Conservation (phyloP, 805 yeast genomes). For the baker's yeast (Saccharomyces cerevisiae) region DNA sequence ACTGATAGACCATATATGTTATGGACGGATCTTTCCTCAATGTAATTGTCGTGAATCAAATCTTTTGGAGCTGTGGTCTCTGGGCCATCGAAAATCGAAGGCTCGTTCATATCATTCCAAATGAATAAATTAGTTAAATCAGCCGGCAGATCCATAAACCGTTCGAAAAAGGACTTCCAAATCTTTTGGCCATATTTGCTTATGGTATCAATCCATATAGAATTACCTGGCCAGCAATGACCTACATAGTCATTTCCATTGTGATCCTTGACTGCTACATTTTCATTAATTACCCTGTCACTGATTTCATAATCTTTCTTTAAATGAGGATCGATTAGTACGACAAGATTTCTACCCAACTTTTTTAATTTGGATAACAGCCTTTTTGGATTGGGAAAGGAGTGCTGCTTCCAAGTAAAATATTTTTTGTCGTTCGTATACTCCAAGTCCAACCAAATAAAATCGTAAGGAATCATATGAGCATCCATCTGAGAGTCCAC, state of each 20-base stretch:
- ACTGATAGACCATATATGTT: constrained; percentile 73
- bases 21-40: constrained; percentile 90
- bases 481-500: constrained; percentile 65
- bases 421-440: constrained; percentile 81
- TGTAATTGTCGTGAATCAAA: constrained; percentile 62
- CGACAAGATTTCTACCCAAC: constrained; percentile 73
- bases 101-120: constrained; percentile 99
- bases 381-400: constrained; percentile 65
- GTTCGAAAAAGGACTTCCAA: constrained; percentile 52
- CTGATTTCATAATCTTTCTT: constrained; percentile 64
- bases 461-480: constrained; percentile 73
- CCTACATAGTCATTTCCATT: constrained; percentile 55
- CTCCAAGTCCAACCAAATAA: constrained; percentile 91
- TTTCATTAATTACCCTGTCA: constrained; percentile 36
- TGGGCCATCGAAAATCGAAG: constrained; percentile 90
- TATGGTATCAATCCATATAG: constrained; percentile 86
- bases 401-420: constrained; percentile 77
- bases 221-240: constrained; percentile 97
- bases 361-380: constrained; percentile 59
- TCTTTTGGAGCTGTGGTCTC: constrained; percentile 88
- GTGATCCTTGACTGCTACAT: constrained; percentile 40
- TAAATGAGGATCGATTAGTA: constrained; percentile 87
- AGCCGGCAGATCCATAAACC: constrained; percentile 31
- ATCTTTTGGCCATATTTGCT: constrained; percentile 49
- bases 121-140: constrained; percentile 61